Base-by-base conservation (phyloP, 768 basidiomycete species). In the Pleurotus cornucopiae region DNA sequence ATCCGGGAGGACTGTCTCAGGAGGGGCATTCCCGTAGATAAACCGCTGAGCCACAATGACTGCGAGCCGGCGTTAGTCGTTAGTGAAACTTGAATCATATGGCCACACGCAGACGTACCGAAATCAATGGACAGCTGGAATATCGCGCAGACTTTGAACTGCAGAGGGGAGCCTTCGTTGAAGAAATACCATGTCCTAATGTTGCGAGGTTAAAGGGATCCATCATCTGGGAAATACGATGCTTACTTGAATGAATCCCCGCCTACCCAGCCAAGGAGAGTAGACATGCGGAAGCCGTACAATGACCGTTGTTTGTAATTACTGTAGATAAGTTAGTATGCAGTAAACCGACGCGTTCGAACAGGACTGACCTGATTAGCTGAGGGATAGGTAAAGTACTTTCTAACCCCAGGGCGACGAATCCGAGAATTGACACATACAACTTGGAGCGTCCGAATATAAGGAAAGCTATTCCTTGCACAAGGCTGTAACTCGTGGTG, bases 311-410 rank as follows among this genome's bases (percentile, higher is more conserved):
- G 87, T 53, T 82, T 83, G 67, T 86, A 87, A 63, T 94, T 94
- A 64, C 91, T 93, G 25, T 54, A 9, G 55, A 57, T 5, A 58
- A 34, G n/a, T 39, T n/a, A 57, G 37, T 39, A 38, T 57, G 21
- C 34, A 54, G 26, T 51, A 30, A 49, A 18, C 43, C 18, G 45
- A 37, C 14, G 14, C 45, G 59, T 26, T 54, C 20, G 44, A 56
- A 54, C 18, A 55, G 34, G 13, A 64, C 70, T 16, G 57, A 85
- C 91, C 86, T 91, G 56, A 91, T 77, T 40, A 94, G 73, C 63
- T 94, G 91, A 3, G 91, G 91, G 54, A 94, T 80, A 5, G 91
- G 91, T n/a, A 94, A 70, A 2, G 88, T 90, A 61, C 90, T 93
- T 69, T 93, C 91, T 21, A 94, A 73, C 11, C 92, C 91, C 21